Base-by-base conservation (phyloP, 495 filamentous ascomycete species). In the Aspergillus homomorphus region DNA sequence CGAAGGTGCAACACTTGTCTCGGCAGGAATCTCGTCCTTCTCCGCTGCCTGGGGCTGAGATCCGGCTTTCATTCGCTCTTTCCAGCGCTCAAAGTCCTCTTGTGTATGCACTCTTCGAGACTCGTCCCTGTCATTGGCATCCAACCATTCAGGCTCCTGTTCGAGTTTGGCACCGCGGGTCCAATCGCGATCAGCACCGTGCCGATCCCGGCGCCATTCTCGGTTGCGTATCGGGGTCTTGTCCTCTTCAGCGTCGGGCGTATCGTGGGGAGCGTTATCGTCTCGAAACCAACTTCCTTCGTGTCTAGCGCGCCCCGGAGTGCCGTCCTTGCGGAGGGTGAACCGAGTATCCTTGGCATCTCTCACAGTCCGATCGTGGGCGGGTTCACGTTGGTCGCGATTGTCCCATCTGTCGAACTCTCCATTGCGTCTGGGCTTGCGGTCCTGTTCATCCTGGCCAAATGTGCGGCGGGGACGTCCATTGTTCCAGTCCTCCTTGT, bases 41-140 rank as follows among this genome's bases (percentile, higher is more conserved):
- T 73, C 81, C 5, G 56, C 70, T 68, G 66, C 67, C 62, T 62
- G 52, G 65, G 73, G 57, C 24, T 66, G 64, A 45, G 75, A 76
- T 67, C 77, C 72, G 24, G 87, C 85, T 69, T 93, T 96, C 92
- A 96, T 95, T 51, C 76, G 79, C 62, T 94, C 90, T 75, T 97
- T 96, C 85, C 95, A 98, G 58, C 87, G 88, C 72, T 96, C 88
- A 70, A 98, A 98, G 55, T 98, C 91, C 65, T 95, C 91, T 66
- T 89, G 87, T 10, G 89, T 96, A 66, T 89, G 89, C 18, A 79
- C 84, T 56, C 85, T 75, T 54, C 78, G 84, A 45, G 80, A 69
- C 60, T 87, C 87, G 51, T 87, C 83, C 50, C 88, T 89, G 42
- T 84, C 84, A 33, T 85, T 87, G 56, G 89, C 84, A 68, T 94